Percentiles rank a stretch among this genome's conserved stretches.
phyloP scores from a whole-genome alignment of 2,329 filamentous ascomycete genomes.

The Periconia sp. region DNA sequence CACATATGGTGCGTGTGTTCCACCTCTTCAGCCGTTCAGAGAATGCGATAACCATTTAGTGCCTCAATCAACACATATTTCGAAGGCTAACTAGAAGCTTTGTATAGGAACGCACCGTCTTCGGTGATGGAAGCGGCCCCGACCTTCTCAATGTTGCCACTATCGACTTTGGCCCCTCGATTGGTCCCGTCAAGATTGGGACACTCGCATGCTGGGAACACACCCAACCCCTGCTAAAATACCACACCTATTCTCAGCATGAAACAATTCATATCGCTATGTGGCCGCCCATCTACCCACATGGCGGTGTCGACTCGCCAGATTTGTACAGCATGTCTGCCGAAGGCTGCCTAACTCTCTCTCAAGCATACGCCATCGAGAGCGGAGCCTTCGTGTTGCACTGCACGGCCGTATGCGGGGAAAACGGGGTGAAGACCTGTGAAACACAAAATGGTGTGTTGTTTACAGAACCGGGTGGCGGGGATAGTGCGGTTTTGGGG shows the following conservation, averaged over 20 bases:
- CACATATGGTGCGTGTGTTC: conserved; percentile 37
- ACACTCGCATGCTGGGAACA: conserved; percentile 46
- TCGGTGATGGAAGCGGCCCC: conserved; percentile 42
- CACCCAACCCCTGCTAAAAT: conserved; percentile 46
- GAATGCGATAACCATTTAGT: no score
- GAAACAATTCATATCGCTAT: conserved; percentile 46
- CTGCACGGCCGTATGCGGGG: conserved; percentile 50
- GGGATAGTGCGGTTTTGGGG: conserved; percentile 54
- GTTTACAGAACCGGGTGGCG: conserved; percentile 47
- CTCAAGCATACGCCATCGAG: conserved; percentile 61
- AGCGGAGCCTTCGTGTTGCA: conserved; percentile 58
- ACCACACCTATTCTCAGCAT: conserved; percentile 41
- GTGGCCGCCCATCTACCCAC: conserved; percentile 43
- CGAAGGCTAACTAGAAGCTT: not conserved
- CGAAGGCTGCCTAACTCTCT: conserved; percentile 44
- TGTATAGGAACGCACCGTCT: conserved; percentile 42
- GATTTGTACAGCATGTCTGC: conserved; percentile 42
- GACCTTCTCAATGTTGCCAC: conserved; percentile 40
- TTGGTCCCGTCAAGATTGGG: conserved; percentile 35
- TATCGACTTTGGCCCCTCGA: conserved; percentile 19
- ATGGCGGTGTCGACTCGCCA: conserved; percentile 19
- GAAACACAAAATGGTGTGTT: conserved; percentile 45
- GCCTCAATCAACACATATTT: not conserved
- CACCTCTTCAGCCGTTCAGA: not conserved
- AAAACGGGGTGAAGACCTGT: conserved; percentile 49